Base-by-base conservation (phyloP, 2,329 filamentous ascomycete species). In the Hypoxylon sp. region DNA sequence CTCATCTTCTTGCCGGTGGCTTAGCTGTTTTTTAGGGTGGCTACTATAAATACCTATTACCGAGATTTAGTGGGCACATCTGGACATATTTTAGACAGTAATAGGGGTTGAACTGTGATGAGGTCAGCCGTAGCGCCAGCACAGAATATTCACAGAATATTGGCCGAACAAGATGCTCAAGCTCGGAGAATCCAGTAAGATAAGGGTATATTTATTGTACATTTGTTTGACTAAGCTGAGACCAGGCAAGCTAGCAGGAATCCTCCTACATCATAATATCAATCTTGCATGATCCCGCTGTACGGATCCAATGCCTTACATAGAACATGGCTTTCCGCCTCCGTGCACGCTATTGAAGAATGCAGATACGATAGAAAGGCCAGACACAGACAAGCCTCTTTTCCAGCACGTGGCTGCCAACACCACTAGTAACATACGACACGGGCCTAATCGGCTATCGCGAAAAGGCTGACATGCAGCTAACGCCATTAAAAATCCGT, bases 31-130 rank as follows among this genome's bases (percentile, higher is more conserved):
- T 27, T 65, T 58, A 56, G 27, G 60, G 64, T 62, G 57, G 68
- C 57, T 70, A 54, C 68, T 70, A 70, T 70, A 70, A 70, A 70
- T 70, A 70, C 48, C 15, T 27, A 15, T 48, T 31, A 58, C 52
- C 35, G 53, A 62, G 54, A 47, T 67, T 60, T 52, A 55, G 54
- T 46, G 51, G 32, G 31, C 37, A 19, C 39, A 44, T 44, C n/a
- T 11, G n/a, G 39, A 42, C 17, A 19, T 61, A 55, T 57, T 27
- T 51, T 56, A 64, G 44, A 46, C 50, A 56, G 53, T 56, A 47
- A 60, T 46, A 48, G 27, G 50, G 24, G 59, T 24, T 37, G 31
- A 50, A 37, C 8, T 50, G 21, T 24, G 27, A 62, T 37, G 31
- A 57, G 51, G 56, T 59, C 50, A 53, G 35, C 39, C 17, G 5